Evolutionary conservation across 352 stramenopile species (phyloP).

Genomic region (Phytophthora sp.): DNA sequence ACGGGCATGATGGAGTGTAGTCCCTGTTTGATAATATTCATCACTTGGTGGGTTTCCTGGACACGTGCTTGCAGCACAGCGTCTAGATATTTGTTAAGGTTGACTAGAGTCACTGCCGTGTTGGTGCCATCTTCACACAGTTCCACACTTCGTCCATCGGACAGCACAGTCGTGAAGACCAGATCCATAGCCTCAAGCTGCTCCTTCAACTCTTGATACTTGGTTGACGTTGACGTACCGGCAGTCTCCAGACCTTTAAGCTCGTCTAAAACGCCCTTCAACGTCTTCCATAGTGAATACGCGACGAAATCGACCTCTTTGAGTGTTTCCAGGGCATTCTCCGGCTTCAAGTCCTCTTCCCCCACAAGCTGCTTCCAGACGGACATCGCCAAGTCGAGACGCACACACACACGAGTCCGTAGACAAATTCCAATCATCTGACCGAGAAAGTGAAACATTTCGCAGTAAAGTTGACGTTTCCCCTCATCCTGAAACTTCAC

Average conservation of each 20-base stretch:
- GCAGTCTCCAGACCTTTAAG: conserved; percentile 7
- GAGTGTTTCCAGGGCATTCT: conserved; percentile 50
- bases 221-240: neutral
- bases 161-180: conserved; percentile 77
- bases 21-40: conserved; percentile 80
- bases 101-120: conserved; percentile 50
- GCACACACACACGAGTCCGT: conserved; percentile 78
- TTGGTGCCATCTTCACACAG: conserved; percentile 46
- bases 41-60: conserved; percentile 50
- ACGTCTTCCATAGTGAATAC: conserved; percentile 58
- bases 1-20: conserved; percentile 80
- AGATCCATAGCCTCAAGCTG: conserved; percentile 74
- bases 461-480: conserved; percentile 63
- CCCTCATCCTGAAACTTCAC: too few species aligned
- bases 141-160: conserved; percentile 59
- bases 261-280: conserved; percentile 42
- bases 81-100: conserved; percentile 57
- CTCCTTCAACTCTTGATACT: conserved; percentile 35
- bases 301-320: conserved; percentile 73
- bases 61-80: conserved; percentile 47
- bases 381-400: conserved; percentile 68
- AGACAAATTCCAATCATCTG: conserved; percentile 91
- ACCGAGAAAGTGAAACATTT: conserved; percentile 92
- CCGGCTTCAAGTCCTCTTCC: conserved; percentile 40
- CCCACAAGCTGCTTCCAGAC: conserved; percentile 81